These are phyloP conservation scores for Ascochyta koolunga DNA, from an alignment of 2,329 filamentous ascomycete genomes.

Conservation along the genomic window DNA sequence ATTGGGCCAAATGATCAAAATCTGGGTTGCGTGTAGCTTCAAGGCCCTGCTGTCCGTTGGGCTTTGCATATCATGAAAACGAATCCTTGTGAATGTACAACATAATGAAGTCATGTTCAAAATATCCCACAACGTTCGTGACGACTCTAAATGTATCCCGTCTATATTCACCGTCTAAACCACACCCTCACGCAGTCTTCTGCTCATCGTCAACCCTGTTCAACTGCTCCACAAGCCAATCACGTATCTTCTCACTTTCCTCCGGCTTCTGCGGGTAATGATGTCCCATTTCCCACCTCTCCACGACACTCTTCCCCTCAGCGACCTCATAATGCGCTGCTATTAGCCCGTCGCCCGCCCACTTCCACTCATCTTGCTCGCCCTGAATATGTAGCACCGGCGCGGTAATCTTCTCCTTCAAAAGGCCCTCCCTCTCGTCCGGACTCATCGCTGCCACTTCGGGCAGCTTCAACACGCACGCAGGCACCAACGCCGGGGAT, in stretches of 20 bases:
- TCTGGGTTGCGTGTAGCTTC: constrained; percentile 13
- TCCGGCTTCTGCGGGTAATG: constrained; percentile 42
- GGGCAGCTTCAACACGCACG: constrained; percentile 10
- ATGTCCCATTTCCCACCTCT: constrained; percentile 44
- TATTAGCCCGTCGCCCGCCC: constrained; percentile 40
- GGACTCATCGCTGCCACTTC: neutral
- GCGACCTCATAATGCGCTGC: constrained; percentile 34
- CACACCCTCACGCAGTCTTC: neutral
- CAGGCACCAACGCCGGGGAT: constrained; percentile 41
- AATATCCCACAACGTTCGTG: neutral
- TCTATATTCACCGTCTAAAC: no score
- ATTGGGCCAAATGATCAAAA: constrained; percentile 13
- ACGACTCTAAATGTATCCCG: no score
- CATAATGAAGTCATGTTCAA: neutral
- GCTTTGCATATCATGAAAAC: constrained; percentile 24
- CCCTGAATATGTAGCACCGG: constrained; percentile 45
- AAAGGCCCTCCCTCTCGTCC: constrained; percentile 15
- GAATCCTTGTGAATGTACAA: constrained; percentile 25
- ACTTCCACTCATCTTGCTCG: constrained; percentile 42
- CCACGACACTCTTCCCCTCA: constrained; percentile 30
- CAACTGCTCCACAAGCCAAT: constrained; percentile 31
- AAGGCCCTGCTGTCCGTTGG: constrained; percentile 10
- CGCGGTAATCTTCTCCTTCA: constrained; percentile 26
- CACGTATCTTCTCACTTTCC: constrained; percentile 37
- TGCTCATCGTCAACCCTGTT: neutral